A percentile compares a stretch with the other conserved stretches of the same genome.
Conservation (phyloP, 352 stramenopile genomes). For the Pythium plurisporium region DNA sequence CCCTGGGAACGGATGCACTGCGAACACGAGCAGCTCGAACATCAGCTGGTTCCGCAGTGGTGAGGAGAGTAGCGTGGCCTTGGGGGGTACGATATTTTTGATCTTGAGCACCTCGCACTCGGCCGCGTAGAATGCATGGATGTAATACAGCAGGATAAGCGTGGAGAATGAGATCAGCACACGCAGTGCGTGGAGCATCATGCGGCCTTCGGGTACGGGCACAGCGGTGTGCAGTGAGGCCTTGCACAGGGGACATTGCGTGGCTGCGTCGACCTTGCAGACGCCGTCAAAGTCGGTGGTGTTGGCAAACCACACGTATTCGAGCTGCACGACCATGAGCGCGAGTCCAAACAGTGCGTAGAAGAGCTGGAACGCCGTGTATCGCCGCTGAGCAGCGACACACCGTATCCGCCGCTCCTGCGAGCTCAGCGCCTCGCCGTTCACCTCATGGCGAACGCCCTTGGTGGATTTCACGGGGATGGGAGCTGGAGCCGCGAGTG, state of each 20-base stretch:
- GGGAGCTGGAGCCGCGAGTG: constrained; percentile 12
- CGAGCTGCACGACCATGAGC: constrained; percentile 75
- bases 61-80: constrained; percentile 56
- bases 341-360: constrained; percentile 55
- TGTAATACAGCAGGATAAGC: constrained; percentile 60
- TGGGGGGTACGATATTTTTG: constrained; percentile 74
- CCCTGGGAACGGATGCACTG: constrained; percentile 63
- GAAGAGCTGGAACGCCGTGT: constrained; percentile 67
- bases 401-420: constrained; percentile 54
- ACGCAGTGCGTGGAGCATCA: constrained; percentile 61
- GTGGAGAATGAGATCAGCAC: constrained; percentile 68
- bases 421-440: constrained; percentile 31
- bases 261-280: constrained; percentile 29
- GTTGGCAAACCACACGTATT: constrained; percentile 71
- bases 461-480: constrained; percentile 6
- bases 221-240: constrained; percentile 25
- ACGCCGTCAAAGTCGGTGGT: constrained; percentile 30
- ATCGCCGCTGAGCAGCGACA: constrained; percentile 36
- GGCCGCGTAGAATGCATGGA: constrained; percentile 59
- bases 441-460: constrained; percentile 26
- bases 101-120: constrained; percentile 76
- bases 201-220: constrained; percentile 44
- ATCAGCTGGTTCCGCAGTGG: constrained; percentile 43
- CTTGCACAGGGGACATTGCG: constrained; percentile 38
- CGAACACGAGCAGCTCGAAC: constrained; percentile 45